phyloP scores from a whole-genome alignment of 768 basidiomycete species.

The Calocybe gangraenosa region DNA sequence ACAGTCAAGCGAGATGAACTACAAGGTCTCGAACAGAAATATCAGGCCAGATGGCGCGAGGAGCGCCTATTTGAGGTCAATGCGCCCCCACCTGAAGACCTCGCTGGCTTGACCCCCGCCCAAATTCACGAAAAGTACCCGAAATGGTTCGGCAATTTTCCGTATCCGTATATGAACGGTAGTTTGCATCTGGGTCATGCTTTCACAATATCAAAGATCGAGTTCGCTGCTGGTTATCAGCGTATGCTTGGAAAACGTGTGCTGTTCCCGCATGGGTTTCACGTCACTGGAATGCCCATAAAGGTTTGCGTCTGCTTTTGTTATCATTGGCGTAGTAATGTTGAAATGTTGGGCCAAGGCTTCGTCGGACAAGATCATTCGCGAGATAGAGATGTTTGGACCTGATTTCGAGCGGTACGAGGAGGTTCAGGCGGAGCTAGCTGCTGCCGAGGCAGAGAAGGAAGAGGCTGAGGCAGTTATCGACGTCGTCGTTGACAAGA shows the following conservation, averaged over 20 bases:
- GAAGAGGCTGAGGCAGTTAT: slow-evolving; percentile 32
- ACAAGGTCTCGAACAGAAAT: slow-evolving; percentile 76
- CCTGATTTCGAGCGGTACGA: slow-evolving; percentile 76
- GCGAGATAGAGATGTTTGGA: slow-evolving; percentile 96
- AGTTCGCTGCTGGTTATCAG: slow-evolving; percentile 94
- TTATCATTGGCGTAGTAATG: too few species aligned
- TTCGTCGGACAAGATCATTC: slow-evolving; percentile 94
- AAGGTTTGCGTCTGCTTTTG: slow-evolving; percentile 56
- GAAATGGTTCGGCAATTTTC: slow-evolving; percentile 98
- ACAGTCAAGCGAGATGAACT: slow-evolving; percentile 92
- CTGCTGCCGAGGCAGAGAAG: slow-evolving; percentile 41
- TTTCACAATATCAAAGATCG: slow-evolving; percentile 97
- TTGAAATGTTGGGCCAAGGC: slow-evolving; percentile 47
- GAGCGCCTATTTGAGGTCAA: slow-evolving; percentile 81
- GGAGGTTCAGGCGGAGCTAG: slow-evolving; percentile 39
- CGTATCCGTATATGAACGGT: slow-evolving; percentile 98
- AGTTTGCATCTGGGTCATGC: slow-evolving; percentile 95
- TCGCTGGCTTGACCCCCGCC: slow-evolving; percentile 55
- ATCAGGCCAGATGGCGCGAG: slow-evolving; percentile 77
- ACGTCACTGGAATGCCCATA: slow-evolving; percentile 99
- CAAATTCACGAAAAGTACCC: slow-evolving; percentile 76
- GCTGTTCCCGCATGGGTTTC: slow-evolving; percentile 96
- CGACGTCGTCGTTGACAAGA: slow-evolving; percentile 33
- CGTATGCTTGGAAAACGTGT: slow-evolving; percentile 92
- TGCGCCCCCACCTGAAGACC: slow-evolving; percentile 68